Evolutionary conservation across 331 rosid genomes (phyloP), one percentile per base, ranked within the genome.

Genomic region (Ulmus americana): DNA sequence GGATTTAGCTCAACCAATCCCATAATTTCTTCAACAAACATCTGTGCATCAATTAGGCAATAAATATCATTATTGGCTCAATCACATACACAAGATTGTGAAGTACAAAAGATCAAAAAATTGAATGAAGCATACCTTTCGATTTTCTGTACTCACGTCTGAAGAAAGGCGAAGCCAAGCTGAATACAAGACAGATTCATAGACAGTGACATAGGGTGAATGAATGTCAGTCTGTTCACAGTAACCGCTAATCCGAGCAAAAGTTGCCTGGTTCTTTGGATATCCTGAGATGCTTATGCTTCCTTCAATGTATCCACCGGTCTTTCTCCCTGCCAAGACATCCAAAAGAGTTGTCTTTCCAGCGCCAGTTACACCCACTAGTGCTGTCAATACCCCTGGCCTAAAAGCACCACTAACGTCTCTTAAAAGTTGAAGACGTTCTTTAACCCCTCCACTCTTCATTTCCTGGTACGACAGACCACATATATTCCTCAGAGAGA

Each of bases 141-240:
- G 63, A n/a, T 66, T 81, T 14, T 39, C 46, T 18, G 62, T 66
- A 7, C 74, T 67, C 11, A 77, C 75, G 22, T 68, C 53, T 6
- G 76, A 55, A 43, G 77, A 10, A 47, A 81, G 85, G 58, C 85
- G 85, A 14, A 81, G 85, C 85, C 82, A 81, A 1, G 82, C 85
- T 11, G 85, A 81, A 48, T 62, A 81, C 28, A 81, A 46, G 11
- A 81, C 51, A 40, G 85, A 77, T 72, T 81, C 85, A 6, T 77
- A 74, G 59, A 77, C 82, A 6, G 80, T 81, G 38, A 81, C 70
- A 64, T 81, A 50, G 0, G 85, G 82, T 1, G 85, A 81, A 62
- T 81, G 85, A 50, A 81, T 81, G 73, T 81, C 85, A 51, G 55
- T 74, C 59, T 81, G 85, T 66, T 81, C 85, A 59, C 85, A 81